Evolutionary conservation across 345 rosid species (phyloP), one percentile per base, ranked within the genome.

Genomic region (Firmiana major): DNA sequence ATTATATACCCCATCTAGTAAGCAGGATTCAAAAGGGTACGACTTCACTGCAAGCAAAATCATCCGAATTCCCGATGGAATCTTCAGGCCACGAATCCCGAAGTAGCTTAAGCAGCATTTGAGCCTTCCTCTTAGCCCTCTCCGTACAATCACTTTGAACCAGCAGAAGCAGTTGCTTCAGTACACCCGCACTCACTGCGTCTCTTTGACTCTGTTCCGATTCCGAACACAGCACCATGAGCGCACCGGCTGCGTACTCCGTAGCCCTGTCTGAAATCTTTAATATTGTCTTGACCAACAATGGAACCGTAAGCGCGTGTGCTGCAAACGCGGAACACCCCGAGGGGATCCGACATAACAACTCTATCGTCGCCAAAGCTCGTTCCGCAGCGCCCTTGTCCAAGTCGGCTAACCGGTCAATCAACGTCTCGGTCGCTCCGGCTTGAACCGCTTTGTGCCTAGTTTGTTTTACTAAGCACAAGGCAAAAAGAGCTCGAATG

Each of bases 61-160:
- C 93, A 75, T 95, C 88, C 38, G 98, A 90, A 78, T 87, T 81
- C 4, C 83, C 87, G 19, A 64, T 65, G 1, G 90, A 83, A 49
- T 89, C 89, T 11, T 83, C 89, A 11, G 97, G 98, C 99, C 99
- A 96, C 3, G 90, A 87, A 64, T 92, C 92, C 79, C 97, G 83
- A 3, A 96, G 83, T 77, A 92, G 79, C 85, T 96, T 96, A 80
- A 96, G 80, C 84, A 96, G 69, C 91, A 87, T 77, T 86, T 96
- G 99, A 7, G 99, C 97, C 85, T 96, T 96, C 82, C 98, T 83
- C 89, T 96, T 96, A 3, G 99, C 99, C 55, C 99, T 84, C 49
- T 89, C 98, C 86, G 98, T 96, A 82, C 99, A 96, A 24, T 92
- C 97, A 53, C 94, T 92, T 82, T 96, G 99, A 77, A 93, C 98